Evolutionary conservation across 1,284 basidiomycete genomes (phyloP), one percentile per base, ranked within the genome.

Genomic region (Tilletia setariae): DNA sequence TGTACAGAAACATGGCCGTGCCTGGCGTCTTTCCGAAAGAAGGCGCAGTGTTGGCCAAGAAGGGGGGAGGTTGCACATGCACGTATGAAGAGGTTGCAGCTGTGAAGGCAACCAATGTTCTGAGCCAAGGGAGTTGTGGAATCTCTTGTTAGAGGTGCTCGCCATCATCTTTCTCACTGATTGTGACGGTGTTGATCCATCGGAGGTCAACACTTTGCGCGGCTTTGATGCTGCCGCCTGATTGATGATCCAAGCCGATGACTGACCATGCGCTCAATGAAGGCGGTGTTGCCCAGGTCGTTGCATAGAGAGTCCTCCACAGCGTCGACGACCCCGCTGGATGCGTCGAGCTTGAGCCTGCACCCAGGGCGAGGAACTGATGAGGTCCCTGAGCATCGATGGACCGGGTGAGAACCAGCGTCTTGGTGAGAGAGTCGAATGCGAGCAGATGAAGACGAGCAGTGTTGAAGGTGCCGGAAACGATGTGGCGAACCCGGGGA

Each of bases 1-100:
- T 67, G 13, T 74, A 77, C 19, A 81, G 68, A 65, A 68, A 74
- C 1, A 66, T 42, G 6, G 49, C 47, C 2, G 69, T 35, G 0
- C 73, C 74, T 0, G 75, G 67, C 6, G 28, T 2, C 13, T 68
- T 51, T 1, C 72, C 74, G 43, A 72, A 80, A n/a, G 67, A 65
- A 6, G 79, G 77, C 7, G 72, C 68, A 13, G 65, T 76, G 21
- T 47, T 6, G 4, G 70, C 67, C 8, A 8, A 28, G 15, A 67
- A 76, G 19, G 72, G 56, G 13, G 75, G 75, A 21, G 74, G 73
- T 59, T 78, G 75, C 1, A 72, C 69, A 46, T 73, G 72, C 16
- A 80, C 76, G 51, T 79, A 79, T 42, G 75, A 76, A 19, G 76
- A 77, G 44, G 77, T 77, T 1, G 77, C 77, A 16, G 75, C 76